Conservation (phyloP, 2,329 filamentous ascomycete species). For the Macrophomina pseudophaseolina region DNA sequence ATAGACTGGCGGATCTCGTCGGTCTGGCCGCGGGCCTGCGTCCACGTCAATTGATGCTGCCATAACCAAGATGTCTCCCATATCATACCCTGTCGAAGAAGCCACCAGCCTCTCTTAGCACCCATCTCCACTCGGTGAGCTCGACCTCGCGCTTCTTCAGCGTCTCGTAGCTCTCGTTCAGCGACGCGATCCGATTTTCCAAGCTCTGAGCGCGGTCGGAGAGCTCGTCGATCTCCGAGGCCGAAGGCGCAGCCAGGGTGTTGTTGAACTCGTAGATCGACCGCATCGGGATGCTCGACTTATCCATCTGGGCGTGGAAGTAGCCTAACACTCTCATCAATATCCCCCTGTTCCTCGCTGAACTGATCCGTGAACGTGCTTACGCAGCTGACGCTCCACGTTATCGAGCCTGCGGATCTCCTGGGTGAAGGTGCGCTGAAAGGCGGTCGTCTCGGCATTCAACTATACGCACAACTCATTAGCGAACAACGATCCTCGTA, state of each 20-base stretch:
- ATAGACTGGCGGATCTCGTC: conserved; percentile 94
- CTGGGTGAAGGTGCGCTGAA: conserved; percentile 96
- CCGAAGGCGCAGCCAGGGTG: conserved; percentile 83
- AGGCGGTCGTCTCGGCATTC: conserved; percentile 89
- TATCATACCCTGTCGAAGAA: conserved; percentile 80
- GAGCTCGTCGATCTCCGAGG: conserved; percentile 94
- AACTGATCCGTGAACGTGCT: conserved; percentile 45
- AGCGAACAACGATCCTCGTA: neutral
- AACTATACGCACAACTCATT: conserved; percentile 62
- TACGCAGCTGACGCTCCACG: conserved; percentile 95
- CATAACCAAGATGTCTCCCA: neutral
- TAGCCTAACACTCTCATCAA: conserved; percentile 65
- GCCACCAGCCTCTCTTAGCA: conserved; percentile 90
- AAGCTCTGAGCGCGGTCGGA: conserved; percentile 89
- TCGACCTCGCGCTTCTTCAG: conserved; percentile 97
- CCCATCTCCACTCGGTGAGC: conserved; percentile 97
- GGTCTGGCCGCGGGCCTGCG: conserved; percentile 83
- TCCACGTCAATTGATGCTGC: conserved; percentile 8
- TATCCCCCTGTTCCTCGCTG: neutral
- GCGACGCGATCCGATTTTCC: conserved; percentile 85
- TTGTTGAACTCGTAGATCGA: conserved; percentile 92
- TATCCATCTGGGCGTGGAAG: conserved; percentile 95
- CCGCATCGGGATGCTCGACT: conserved; percentile 81
- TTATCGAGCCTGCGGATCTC: conserved; percentile 98
- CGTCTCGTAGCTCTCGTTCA: conserved; percentile 98